Evolutionary conservation across 768 basidiomycete genomes (phyloP).

Genomic region (Amanita pseudoporphyria): DNA sequence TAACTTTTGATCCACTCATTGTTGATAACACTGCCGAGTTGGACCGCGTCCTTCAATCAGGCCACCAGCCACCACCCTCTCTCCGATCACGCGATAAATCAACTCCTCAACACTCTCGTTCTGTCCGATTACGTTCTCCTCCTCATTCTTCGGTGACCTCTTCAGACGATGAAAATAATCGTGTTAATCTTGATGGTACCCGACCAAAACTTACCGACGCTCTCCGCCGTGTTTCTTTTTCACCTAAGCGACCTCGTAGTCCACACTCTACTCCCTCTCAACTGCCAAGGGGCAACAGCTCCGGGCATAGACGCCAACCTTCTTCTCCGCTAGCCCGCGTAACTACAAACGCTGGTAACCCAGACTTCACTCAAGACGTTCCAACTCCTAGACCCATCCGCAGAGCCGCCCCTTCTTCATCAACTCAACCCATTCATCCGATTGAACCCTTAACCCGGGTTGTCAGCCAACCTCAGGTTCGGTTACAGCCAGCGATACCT

Average conservation of each 20-base stretch:
- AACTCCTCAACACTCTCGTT: constrained; percentile 19
- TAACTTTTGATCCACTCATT: constrained; percentile 45
- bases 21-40: constrained; percentile 55
- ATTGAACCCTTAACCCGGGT: constrained; percentile 23
- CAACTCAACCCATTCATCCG: constrained; percentile 3
- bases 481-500: constrained; percentile 53
- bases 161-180: constrained; percentile 41
- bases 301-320: not conserved
- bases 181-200: constrained; percentile 23
- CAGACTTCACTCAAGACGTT: constrained; percentile 1
- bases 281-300: not conserved
- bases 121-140: constrained; percentile 36
- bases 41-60: constrained; percentile 50
- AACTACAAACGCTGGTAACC: not conserved
- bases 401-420: not conserved
- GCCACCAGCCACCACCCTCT: constrained; percentile 27
- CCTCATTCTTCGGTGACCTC: constrained; percentile 29
- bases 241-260: constrained; percentile 64
- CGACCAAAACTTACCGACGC: constrained; percentile 66
- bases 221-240: constrained; percentile 60
- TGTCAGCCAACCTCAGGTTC: constrained; percentile 35
- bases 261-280: constrained; percentile 14
- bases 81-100: constrained; percentile 7
- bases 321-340: constrained; percentile 8
- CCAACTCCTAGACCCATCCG: constrained; percentile 17